phyloP scores from a whole-genome alignment of 805 yeast genomes.

The Ogataea angusta region DNA sequence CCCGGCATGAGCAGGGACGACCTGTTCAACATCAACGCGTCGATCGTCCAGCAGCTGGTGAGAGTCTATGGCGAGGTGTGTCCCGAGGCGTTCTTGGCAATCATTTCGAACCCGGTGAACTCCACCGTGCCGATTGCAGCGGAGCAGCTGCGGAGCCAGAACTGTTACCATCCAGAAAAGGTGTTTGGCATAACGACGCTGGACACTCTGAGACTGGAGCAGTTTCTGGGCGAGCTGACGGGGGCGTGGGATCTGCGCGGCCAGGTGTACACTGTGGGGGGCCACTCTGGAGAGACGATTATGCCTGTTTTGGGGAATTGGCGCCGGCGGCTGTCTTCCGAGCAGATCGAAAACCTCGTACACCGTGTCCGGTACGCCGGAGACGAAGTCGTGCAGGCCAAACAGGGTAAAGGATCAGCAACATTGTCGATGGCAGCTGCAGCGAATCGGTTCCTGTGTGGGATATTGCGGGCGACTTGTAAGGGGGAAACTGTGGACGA shows the following conservation, averaged over 20 bases:
- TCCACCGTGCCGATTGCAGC: constrained; percentile 59
- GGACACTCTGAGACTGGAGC: constrained; percentile 65
- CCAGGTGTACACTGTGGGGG: constrained; percentile 72
- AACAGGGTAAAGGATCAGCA: constrained; percentile 92
- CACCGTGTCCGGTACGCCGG: constrained; percentile 85
- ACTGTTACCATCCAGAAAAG: constrained; percentile 47
- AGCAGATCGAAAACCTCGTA: constrained; percentile 50
- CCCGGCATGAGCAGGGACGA: constrained; percentile 66
- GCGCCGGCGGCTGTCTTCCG: constrained; percentile 33
- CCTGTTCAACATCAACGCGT: constrained; percentile 54
- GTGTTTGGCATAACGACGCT: constrained; percentile 58
- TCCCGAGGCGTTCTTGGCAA: constrained; percentile 51
- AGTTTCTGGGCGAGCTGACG: constrained; percentile 62
- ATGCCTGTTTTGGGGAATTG: constrained; percentile 64
- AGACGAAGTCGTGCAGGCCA: constrained; percentile 93
- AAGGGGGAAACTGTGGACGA: constrained; percentile 63
- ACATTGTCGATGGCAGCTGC: constrained; percentile 96
- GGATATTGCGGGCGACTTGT: constrained; percentile 59
- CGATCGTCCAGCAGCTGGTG: constrained; percentile 47
- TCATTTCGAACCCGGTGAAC: constrained; percentile 58
- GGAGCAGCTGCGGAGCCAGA: constrained; percentile 47
- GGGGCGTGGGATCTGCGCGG: constrained; percentile 46
- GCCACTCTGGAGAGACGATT: constrained; percentile 92
- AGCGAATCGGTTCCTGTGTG: constrained; percentile 67
- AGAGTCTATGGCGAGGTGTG: constrained; percentile 44